These are phyloP conservation scores for Reticulomyxa filosa DNA, from an alignment of 78 protist genomes.

Conservation along the genomic window DNA sequence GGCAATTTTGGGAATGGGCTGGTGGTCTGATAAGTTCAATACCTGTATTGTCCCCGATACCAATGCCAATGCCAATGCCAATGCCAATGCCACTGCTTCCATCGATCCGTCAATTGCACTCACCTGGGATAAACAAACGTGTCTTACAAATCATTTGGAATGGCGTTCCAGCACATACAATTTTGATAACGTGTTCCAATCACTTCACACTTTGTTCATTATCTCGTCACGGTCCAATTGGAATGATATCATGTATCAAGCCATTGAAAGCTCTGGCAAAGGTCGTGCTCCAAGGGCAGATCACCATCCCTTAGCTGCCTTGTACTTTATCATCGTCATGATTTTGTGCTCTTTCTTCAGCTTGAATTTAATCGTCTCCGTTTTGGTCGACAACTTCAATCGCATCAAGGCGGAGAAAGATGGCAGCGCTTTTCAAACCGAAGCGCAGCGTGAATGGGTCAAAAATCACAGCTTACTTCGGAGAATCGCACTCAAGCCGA, in stretches of 20 bases:
- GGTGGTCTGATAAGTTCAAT: no score
- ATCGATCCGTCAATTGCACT: no score
- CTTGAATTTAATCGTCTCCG: background rate
- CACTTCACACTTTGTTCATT: conserved; percentile 4
- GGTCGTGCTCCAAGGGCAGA: background rate
- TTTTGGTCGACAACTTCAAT: conserved; percentile 1
- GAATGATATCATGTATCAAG: background rate
- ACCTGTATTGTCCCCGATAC: no score
- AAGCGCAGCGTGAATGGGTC: background rate
- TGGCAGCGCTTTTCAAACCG: conserved; percentile 1
- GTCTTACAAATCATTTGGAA: no score
- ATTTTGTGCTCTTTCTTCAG: conserved; percentile 7
- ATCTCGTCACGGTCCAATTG: conserved; percentile 3
- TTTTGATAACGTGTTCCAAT: background rate
- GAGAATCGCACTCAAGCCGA: no score
- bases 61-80: no score
- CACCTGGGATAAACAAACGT: no score
- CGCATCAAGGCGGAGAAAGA: background rate
- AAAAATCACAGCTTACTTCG: no score
- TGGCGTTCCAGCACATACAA: no score
- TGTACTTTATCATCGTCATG: background rate
- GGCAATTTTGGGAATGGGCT: background rate
- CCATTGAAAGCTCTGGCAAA: background rate
- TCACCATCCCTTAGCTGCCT: background rate
- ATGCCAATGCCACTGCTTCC: no score